phyloP scores from a whole-genome alignment of 352 stramenopile genomes.

The Pythium volutum region DNA sequence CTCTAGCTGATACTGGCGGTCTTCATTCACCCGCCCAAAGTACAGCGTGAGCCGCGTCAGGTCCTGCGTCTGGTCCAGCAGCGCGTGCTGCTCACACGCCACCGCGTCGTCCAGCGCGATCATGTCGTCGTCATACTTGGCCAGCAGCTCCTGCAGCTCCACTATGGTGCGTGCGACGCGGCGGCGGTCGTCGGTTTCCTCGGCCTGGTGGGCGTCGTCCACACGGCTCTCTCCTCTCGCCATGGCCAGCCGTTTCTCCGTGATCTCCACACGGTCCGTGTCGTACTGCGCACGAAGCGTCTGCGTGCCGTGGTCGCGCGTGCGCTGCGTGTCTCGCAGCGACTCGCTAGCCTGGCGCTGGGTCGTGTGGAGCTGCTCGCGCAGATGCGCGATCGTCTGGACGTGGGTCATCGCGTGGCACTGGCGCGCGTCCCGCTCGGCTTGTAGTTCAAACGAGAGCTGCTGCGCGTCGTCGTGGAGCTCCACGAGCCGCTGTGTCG shows the following conservation, averaged over 20 bases:
- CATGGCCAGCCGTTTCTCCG: conserved; percentile 37
- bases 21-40: conserved; percentile 54
- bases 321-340: conserved; percentile 30
- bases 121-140: conserved; percentile 53
- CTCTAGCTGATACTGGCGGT: conserved; percentile 47
- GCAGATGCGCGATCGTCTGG: conserved; percentile 34
- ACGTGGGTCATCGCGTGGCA: conserved; percentile 31
- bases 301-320: conserved; percentile 49
- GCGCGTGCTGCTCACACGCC: conserved; percentile 27
- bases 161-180: conserved; percentile 32
- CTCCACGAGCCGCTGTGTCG: conserved; percentile 54
- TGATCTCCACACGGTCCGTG: conserved; percentile 24
- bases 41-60: conserved; percentile 33
- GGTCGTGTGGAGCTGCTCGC: conserved; percentile 44
- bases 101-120: conserved; percentile 40
- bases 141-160: conserved; percentile 47
- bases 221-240: conserved; percentile 29
- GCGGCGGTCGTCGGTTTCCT: conserved; percentile 51
- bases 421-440: conserved; percentile 33
- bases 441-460: conserved; percentile 52
- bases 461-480: conserved; percentile 60
- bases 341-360: conserved; percentile 37
- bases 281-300: conserved; percentile 37
- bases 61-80: conserved; percentile 32
- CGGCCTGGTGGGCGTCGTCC: conserved; percentile 38